These are phyloP conservation scores for Wallemia mellicola DNA, from an alignment of 1,284 basidiomycete species.

Conservation along the genomic window DNA sequence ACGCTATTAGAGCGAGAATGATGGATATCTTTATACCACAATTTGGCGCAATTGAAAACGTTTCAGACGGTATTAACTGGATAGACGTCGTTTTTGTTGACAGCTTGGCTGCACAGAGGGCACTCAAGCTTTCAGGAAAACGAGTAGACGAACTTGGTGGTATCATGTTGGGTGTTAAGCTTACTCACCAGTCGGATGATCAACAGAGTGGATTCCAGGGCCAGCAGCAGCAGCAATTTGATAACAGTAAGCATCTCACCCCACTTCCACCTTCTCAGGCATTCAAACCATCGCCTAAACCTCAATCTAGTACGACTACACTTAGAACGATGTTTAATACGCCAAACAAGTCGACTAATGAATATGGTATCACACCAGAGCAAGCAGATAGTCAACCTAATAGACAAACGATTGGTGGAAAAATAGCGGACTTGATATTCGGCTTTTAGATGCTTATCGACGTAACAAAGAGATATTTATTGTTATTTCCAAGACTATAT, in stretches of 20 bases:
- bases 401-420: neutral
- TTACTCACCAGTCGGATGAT: neutral
- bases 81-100: neutral
- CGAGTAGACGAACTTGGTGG: neutral
- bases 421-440: neutral
- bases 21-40: neutral
- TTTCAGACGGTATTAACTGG: neutral
- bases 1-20: neutral
- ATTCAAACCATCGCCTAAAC: neutral
- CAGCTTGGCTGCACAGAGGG: neutral
- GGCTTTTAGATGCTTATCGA: neutral
- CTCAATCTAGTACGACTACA: neutral
- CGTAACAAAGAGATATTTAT: neutral
- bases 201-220: neutral
- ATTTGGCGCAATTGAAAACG: neutral
- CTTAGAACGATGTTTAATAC: neutral
- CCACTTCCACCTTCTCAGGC: neutral
- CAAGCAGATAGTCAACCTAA: neutral
- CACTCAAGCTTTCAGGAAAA: neutral
- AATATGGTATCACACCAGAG: neutral
- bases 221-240: too few species aligned
- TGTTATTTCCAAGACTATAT: neutral
- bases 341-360: neutral
- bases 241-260: neutral
- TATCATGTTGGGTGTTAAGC: neutral